Evolutionary conservation across 108 stramenopile genomes (phyloP), one percentile per base, ranked within the genome.

Genomic region (Asterionellopsis glacialis): DNA sequence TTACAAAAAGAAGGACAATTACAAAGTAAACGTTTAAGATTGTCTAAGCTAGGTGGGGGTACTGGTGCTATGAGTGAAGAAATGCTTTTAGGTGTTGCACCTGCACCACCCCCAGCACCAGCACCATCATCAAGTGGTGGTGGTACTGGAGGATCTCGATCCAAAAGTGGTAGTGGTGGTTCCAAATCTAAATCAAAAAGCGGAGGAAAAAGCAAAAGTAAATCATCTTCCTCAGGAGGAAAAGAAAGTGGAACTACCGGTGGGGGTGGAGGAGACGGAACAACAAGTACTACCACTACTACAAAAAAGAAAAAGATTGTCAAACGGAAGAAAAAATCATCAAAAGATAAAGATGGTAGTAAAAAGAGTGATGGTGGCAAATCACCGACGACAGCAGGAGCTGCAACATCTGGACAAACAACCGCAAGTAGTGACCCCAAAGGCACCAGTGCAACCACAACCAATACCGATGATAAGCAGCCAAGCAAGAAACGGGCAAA

Each of bases 1-100:
- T 24, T 85, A 49, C 86, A 82, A 63, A 83, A 83, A 61, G 94
- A 92, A 59, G 80, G 78, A n/a, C 73, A 76, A 22, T 60, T 91
- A 14, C 68, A 81, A 42, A 41, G 72, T 11, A 83, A 82, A 55
- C 70, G 79, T 23, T 55, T 70, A 10, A 75, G 72, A 43, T 57
- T 87, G 59, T 45, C 73, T 16, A 74, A 77, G 21, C 22, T 80
- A 24, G 54, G 71, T n/a, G 81, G 80, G 0, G 54, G 60, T 48
- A 45, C 51, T 26, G 61, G 40, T 38, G 42, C 65, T 13, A 63
- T 67, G 51, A 72, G 73, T 40, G 81, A 82, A 67, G 76, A 82
- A 45, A 50, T 68, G 4, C 60, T 77, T 25, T 49, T 82, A 25
- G 81, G 81, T 1, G 75, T 82, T 39, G 45, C 75, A 23, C 72